Conservation (phyloP, 2,329 filamentous ascomycete genomes). For the Falciphora oryzae region DNA sequence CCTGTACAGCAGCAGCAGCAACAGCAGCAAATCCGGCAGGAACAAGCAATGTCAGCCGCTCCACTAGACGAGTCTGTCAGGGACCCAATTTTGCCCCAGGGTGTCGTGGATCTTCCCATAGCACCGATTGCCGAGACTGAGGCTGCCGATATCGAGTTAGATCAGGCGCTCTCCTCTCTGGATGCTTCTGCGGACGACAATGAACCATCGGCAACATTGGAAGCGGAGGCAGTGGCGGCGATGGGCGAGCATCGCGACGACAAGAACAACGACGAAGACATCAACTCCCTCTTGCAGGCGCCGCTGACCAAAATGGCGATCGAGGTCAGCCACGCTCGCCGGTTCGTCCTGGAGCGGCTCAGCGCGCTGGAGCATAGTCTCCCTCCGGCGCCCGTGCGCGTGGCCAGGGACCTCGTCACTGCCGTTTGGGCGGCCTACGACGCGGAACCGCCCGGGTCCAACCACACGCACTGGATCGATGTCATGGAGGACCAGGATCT, state of each 20-base stretch:
- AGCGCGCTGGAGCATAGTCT: slow-evolving; percentile 30
- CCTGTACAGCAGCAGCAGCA: not conserved
- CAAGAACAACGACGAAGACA: not conserved
- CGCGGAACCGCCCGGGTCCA: slow-evolving; percentile 21
- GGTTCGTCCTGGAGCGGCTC: slow-evolving; percentile 29
- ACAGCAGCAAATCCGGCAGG: not conserved
- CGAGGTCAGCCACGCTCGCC: slow-evolving; percentile 28
- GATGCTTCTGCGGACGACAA: not conserved
- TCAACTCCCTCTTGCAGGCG: not conserved
- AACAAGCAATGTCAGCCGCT: not conserved
- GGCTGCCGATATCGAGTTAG: not conserved
- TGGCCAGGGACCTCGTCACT: slow-evolving; percentile 32
- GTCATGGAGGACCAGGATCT: slow-evolving; percentile 25
- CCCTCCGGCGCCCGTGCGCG: slow-evolving; percentile 31
- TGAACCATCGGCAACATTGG: not conserved
- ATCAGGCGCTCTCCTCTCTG: not conserved
- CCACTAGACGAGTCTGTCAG: not conserved
- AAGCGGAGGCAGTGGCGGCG: too few relatives aligned
- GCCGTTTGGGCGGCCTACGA: slow-evolving; percentile 35
- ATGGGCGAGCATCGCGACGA: not conserved
- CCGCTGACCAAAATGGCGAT: slow-evolving; percentile 6
- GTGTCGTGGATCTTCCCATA: too few relatives aligned
- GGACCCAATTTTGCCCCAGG: not conserved
- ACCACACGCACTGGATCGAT: slow-evolving; percentile 32
- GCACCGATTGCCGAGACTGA: not conserved